Base-by-base conservation (phyloP, 768 basidiomycete genomes). In the Daedaleopsis sinensis region DNA sequence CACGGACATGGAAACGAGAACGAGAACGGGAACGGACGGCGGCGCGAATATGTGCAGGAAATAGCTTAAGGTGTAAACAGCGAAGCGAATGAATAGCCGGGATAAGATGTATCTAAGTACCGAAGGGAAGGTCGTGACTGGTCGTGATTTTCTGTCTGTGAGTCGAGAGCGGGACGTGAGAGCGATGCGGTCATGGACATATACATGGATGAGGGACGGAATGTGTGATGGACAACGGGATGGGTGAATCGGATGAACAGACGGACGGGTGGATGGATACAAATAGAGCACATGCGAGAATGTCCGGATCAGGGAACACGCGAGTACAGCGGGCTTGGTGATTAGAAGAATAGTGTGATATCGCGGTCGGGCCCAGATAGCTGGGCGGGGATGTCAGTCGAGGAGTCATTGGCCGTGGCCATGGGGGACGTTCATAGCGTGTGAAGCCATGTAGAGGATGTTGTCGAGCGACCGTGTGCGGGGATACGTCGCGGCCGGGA, bases 401-500 rank as follows among this genome's bases (percentile, higher is more conserved):
- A 46, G 38, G 52, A 48, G 19, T 10, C 37, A 15, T 11, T 50
- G 21, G 44, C 27, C 27, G 27, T 32, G 27, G 27, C 27, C 27
- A 32, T 32, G 27, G 27, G 3, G 39, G 39, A 10, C 39, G 18
- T 42, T 50, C 53, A 48, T 46, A 43, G 52, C 50, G 55, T 52
- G 52, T 56, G 64, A 62, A 27, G 59, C 59, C 64, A 65, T 65
- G 55, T 62, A 65, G 55, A 50, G 52, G 35, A 65, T 44, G 51
- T 65, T 65, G 50, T 53, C 27, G 38, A 67, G 50, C 47, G 61
- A 59, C 44, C 56, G 46, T 6, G 57, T 59, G 51, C 61, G 63
- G 55, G 64, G 63, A 53, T 65, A 69, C 59, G 64, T 60, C 57
- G 62, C 55, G 38, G 64, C 49, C 27, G 57, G 68, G 39, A 65